Base-by-base conservation (phyloP, 768 basidiomycete genomes). In the Tubosaeta sp. region DNA sequence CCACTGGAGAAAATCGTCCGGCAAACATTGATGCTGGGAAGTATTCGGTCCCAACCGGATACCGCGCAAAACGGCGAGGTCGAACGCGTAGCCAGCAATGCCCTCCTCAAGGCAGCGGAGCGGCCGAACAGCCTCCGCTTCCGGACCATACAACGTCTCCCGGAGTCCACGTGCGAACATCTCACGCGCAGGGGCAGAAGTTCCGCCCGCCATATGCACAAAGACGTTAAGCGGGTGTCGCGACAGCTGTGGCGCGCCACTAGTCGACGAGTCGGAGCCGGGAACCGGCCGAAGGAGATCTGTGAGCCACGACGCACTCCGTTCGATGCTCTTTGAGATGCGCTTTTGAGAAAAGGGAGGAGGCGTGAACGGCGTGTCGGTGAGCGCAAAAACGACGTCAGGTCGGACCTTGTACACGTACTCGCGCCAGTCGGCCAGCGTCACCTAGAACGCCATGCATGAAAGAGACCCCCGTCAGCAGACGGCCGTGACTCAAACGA, bases 321-420 rank as follows among this genome's bases (percentile, higher is more conserved):
- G 76, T 39, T 90, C 85, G 46, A 90, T 76, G 59, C 84, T 84
- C 62, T 90, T 92, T 24, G 79, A 83, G 6, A 84, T 66, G 3
- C 90, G 81, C 56, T 87, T 91, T 61, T 93, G 90, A 4, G 89
- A 90, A 53, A 81, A 77, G 0, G 86, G 81, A 0, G 81, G 77
- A 3, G 71, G 55, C 0, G 85, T 85, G 61, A 79, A 82, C 0
- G 88, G 86, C 0, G 73, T 81, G 51, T 93, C 90, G 1, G 80
- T 74, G 14, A 92, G 73, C 0, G 89, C 82, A 44, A 88, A 73
- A 12, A 87, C 79, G 14, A 91, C 51, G 56, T 93, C 89, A 1
- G 89, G 87, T 19, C 75, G 71, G 59, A 78, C 81, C 3, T 73
- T 63, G n/a, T 63, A 57, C 4, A 73, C 74, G 51, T 86, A 82